Base-by-base conservation (phyloP, 192 early-diverging fungal species). In the Pilaira anomala region DNA sequence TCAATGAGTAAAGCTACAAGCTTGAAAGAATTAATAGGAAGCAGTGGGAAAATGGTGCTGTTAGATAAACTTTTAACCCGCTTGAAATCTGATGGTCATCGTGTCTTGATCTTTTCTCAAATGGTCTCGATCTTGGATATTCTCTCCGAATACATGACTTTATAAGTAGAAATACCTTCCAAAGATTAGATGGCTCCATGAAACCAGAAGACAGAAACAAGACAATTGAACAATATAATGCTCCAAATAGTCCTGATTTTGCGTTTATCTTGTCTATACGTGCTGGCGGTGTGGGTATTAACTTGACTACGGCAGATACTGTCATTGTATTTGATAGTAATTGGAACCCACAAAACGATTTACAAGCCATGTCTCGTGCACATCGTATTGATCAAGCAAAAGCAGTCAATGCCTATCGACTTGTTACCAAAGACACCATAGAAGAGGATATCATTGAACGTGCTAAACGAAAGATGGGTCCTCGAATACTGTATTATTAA, bases 401-500 rank as follows among this genome's bases (percentile, higher is more conserved):
- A 62, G 81, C 87, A 18, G 98, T 99, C 14, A 93, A 96, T 49
- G 95, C 98, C 9, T 99, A 97, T 72, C 87, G 98, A 26, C 93
- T 99, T 72, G 89, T 99, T 14, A 91, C 95, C 26, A 94, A 96
- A 68, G 96, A 91, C 64, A 95, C 95, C 0, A 95, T 98, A 63
- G 98, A 99, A 71, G 98, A 99, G 75, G 92, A 97, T 48, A 94
- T 99, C 63, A 83, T 98, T 36, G 98, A 99, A 72, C 88, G 98
- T 11, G 98, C 98, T 28, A 99, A 99, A 69, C 84, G 93, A 67
- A 99, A 99, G 75, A 98, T 97, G 96, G 96, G 95, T 99, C 24
- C 80, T 99, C 11, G 98, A 99, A 77, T 98, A 98, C 78, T 95
- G 92, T 70, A 94, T 99, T 71, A 99, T 99, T 77, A 96, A 95